Evolutionary conservation across 768 basidiomycete species (phyloP).

Genomic region (Collybiopsis luxurians): DNA sequence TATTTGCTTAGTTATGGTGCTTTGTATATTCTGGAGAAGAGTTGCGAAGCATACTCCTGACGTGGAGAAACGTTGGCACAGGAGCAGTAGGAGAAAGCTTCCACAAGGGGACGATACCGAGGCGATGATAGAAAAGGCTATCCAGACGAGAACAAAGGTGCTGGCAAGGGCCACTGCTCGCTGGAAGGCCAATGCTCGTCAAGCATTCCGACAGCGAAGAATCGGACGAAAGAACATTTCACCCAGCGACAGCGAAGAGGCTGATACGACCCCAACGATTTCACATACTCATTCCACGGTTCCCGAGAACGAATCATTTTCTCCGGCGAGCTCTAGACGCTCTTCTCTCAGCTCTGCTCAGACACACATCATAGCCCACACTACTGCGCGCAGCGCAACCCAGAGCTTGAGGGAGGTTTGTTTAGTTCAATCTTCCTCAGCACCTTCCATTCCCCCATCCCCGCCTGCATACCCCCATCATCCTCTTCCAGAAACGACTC

Average conservation of each 20-base stretch:
- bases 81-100: conserved; percentile 17
- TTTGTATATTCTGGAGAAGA: conserved; percentile 60
- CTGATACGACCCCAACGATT: neutral
- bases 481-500: conserved; percentile 1
- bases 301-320: neutral
- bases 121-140: conserved; percentile 39
- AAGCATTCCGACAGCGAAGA: conserved; percentile 58
- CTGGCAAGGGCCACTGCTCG: conserved; percentile 66
- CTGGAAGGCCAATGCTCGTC: conserved; percentile 65
- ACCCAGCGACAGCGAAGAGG: neutral
- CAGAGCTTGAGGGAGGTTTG: no score
- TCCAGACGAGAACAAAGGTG: conserved; percentile 49
- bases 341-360: neutral
- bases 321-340: neutral
- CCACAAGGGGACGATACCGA: conserved; percentile 24
- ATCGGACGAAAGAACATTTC: conserved; percentile 32
- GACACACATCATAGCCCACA: neutral
- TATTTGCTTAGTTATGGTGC: conserved; percentile 60
- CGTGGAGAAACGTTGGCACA: conserved; percentile 46
- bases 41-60: conserved; percentile 40
- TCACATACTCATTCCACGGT: neutral
- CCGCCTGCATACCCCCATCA: conserved; percentile 47
- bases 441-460: conserved; percentile 24
- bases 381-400: no score
- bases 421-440: conserved; percentile 6